Conservation (phyloP, 257 asterid species). For the Lycium barbarum region DNA sequence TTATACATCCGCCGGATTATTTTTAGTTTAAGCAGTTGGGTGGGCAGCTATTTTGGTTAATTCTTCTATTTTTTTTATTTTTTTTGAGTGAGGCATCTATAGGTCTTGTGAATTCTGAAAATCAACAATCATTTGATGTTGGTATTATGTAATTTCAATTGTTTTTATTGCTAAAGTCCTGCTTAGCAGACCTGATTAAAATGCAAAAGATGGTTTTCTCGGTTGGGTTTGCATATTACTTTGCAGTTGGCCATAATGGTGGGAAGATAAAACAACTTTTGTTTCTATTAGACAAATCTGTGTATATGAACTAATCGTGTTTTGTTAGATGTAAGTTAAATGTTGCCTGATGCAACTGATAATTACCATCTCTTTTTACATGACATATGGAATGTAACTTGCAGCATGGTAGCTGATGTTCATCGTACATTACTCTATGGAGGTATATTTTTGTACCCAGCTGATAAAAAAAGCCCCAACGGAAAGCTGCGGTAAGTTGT, state of each 20-base stretch:
- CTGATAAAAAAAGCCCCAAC: constrained; percentile 92
- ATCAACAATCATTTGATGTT: background rate
- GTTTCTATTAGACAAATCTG: constrained; percentile 1
- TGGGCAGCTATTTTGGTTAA: too few species aligned
- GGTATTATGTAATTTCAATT: background rate
- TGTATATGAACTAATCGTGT: background rate
- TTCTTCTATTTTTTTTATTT: too few species aligned
- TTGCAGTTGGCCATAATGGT: background rate
- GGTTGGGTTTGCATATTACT: background rate
- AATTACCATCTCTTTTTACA: constrained; percentile 18
- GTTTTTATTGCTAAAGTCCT: background rate
- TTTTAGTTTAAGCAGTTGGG: too few species aligned
- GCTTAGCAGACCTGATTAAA: background rate
- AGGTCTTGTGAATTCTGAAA: background rate
- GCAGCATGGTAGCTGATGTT: constrained; percentile 99
- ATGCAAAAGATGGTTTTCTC: constrained; percentile 6
- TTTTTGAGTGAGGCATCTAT: background rate
- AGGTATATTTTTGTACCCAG: constrained; percentile 96
- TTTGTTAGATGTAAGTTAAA: background rate
- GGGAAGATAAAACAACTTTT: background rate
- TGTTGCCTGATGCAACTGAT: background rate
- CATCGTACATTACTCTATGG: constrained; percentile 99
- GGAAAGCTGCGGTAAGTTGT: constrained; percentile 80
- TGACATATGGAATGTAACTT: background rate
- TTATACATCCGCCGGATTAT: too few species aligned